phyloP scores from a whole-genome alignment of 2,329 filamentous ascomycete species.

The Botrytis fabae region DNA sequence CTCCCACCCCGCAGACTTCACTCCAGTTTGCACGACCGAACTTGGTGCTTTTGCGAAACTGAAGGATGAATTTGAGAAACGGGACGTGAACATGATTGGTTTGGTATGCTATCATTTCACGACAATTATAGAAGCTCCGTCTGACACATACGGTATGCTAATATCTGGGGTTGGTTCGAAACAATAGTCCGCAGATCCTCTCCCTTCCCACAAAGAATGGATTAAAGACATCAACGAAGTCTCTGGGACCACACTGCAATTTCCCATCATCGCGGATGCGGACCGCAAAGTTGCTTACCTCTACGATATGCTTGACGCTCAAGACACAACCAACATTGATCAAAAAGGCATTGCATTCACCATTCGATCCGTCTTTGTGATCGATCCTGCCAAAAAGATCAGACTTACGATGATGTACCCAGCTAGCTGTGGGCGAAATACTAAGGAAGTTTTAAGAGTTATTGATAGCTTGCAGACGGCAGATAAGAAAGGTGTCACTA shows the following conservation, averaged over 20 bases:
- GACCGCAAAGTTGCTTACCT: conserved; percentile 65
- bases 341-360: conserved; percentile 82
- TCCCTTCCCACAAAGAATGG: conserved; percentile 79
- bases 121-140: conserved; percentile 42
- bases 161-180: not conserved
- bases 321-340: conserved; percentile 76
- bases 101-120: conserved; percentile 45
- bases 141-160: not conserved
- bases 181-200: conserved; percentile 67
- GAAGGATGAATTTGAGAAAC: conserved; percentile 75
- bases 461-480: conserved; percentile 56
- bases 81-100: conserved; percentile 84
- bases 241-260: conserved; percentile 63
- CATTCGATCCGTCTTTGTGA: conserved; percentile 88
- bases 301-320: conserved; percentile 58
- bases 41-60: conserved; percentile 75
- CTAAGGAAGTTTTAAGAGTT: conserved; percentile 71
- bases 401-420: conserved; percentile 87
- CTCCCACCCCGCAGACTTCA: conserved; percentile 84
- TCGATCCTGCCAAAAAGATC: conserved; percentile 88
- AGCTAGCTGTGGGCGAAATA: conserved; percentile 80
- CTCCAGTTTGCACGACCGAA: conserved; percentile 89
- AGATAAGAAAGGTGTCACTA: conserved; percentile 82
- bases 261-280: conserved; percentile 79
- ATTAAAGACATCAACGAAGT: conserved; percentile 83